Base-by-base conservation (phyloP, 345 rosid species). In the Eucalyptus paniculata region DNA sequence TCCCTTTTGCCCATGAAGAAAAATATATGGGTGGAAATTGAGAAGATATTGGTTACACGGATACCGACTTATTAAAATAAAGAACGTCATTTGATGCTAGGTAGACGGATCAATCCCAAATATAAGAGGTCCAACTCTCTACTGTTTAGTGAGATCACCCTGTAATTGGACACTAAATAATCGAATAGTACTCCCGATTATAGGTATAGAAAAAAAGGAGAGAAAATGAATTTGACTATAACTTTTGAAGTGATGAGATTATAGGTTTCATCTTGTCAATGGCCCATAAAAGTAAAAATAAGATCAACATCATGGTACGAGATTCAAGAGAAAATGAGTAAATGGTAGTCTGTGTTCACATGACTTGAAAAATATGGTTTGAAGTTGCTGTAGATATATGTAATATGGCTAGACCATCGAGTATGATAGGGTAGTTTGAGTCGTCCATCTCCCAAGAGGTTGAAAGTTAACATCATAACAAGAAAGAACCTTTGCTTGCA, bases 21-120 rank as follows among this genome's bases (percentile, higher is more conserved):
- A 53, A 19, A 53, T 53, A 53, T 53, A 53, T 53, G 26, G 11
- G 26, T 8, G 11, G 24, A 53, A 53, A 53, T 1, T 53, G 1
- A 8, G 5, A 53, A 53, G 11, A 21, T 8, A 0, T 21, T 7
- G 5, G 2, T 53, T 2, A 53, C 0, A 4, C 0, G 11, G 0
- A 1, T 53, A 53, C 23, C 0, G 0, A 8, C 11, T 1, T 19
- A 0, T 53, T 53, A 53, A 53, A 53, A 8, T 21, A 53, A 53
- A 0, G 2, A 21, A 53, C 0, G 1, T 10, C 5, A 53, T 53
- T 1, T 0, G 2, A 8, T 53, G 26, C 58, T 53, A 21, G 26
- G 26, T 53, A 0, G 58, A 1, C 0, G 11, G 1, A 8, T 1
- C 2, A 53, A 0, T 4, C 11, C 26, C 26, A 21, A 53, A 53